These are phyloP conservation scores for Gloeostereum incarnatum DNA, from an alignment of 768 basidiomycete genomes.

Conservation along the genomic window DNA sequence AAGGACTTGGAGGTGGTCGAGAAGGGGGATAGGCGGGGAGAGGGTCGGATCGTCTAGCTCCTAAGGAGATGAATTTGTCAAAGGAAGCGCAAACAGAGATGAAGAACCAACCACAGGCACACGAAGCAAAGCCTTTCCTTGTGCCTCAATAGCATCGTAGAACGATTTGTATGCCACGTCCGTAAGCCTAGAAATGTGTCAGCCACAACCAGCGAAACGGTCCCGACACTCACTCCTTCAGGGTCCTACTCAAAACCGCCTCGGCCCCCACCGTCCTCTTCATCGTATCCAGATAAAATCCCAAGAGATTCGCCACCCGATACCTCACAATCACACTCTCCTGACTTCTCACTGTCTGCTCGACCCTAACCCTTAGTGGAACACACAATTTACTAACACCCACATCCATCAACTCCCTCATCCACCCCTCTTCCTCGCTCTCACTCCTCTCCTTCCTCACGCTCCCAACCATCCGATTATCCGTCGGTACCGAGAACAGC, in stretches of 20 bases:
- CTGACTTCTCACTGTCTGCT: constrained; percentile 88
- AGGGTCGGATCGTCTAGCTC: constrained; percentile 62
- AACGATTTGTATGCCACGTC: constrained; percentile 77
- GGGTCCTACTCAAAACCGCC: constrained; percentile 64
- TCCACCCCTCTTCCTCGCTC: constrained; percentile 70
- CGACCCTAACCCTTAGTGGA: constrained; percentile 93
- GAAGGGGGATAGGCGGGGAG: constrained; percentile 65
- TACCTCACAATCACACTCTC: constrained; percentile 90
- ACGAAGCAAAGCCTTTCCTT: constrained; percentile 57
- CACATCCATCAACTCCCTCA: constrained; percentile 71
- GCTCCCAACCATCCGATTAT: constrained; percentile 70
- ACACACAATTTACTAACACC: constrained; percentile 77
- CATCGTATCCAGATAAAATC: constrained; percentile 94
- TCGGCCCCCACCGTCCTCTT: constrained; percentile 81
- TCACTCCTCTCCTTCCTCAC: constrained; percentile 39
- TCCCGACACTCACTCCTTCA: constrained; percentile 59
- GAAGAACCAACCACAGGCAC: constrained; percentile 38
- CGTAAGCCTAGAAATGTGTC: constrained; percentile 48
- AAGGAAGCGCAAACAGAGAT: not conserved
- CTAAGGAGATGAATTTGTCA: constrained; percentile 28
- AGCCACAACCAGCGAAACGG: not conserved
- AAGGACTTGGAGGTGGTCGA: constrained; percentile 77
- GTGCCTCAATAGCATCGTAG: constrained; percentile 79
- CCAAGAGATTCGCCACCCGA: constrained; percentile 89
- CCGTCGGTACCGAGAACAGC: constrained; percentile 63